Evolutionary conservation across 768 basidiomycete genomes (phyloP).

Genomic region (Scleroderma bovista): DNA sequence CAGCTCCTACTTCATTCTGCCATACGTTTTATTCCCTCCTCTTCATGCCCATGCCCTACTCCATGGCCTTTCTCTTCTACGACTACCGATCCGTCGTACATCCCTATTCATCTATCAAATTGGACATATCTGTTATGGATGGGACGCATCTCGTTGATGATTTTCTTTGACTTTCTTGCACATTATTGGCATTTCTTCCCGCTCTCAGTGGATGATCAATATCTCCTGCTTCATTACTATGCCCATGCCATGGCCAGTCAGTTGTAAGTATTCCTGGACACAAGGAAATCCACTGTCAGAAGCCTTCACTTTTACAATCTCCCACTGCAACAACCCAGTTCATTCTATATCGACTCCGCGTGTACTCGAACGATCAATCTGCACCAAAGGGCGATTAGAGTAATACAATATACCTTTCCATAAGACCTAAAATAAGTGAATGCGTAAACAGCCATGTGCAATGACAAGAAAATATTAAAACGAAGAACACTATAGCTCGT

Average conservation of each 20-base stretch:
- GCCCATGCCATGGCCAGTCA: neutral
- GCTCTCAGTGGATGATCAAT: neutral
- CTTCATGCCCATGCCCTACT: neutral
- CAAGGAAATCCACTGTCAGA: neutral
- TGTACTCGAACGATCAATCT: neutral
- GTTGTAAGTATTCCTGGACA: constrained; percentile 1
- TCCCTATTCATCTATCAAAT: neutral
- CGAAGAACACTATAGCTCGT: constrained; percentile 3
- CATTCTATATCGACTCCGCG: neutral
- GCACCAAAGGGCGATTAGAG: constrained; percentile 1
- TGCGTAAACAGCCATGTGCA: constrained; percentile 1
- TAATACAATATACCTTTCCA: constrained; percentile 13
- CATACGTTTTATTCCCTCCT: constrained; percentile 8
- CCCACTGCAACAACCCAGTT: neutral
- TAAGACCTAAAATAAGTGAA: neutral
- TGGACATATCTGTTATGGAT: neutral
- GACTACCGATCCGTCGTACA: neutral
- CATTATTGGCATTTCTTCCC: neutral
- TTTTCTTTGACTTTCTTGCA: neutral
- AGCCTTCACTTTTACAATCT: neutral
- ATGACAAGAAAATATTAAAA: neutral
- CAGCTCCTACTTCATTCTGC: constrained; percentile 7
- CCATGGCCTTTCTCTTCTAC: neutral
- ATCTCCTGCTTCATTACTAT: neutral
- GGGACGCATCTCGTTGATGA: neutral